Percentiles rank a stretch among this genome's conserved stretches.
Conservation (phyloP, 371 early-diverging fungal genomes). For the Rhizopus microsporus region DNA sequence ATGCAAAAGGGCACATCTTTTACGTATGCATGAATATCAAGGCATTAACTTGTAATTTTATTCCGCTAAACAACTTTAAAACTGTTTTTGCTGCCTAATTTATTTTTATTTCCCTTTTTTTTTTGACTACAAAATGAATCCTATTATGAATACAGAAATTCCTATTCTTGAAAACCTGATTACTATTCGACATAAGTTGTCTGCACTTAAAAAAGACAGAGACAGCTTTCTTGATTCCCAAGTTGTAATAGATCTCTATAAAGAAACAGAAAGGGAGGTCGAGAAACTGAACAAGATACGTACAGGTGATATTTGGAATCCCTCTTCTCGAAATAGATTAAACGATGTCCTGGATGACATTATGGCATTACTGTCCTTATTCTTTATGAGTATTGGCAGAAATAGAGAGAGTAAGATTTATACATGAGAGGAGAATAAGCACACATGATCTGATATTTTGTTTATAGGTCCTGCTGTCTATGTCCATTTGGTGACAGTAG, state of each 20-base stretch:
- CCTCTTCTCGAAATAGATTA: conserved; percentile 57
- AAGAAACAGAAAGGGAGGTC: conserved; percentile 63
- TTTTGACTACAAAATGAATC: too few species aligned
- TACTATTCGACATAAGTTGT: conserved; percentile 70
- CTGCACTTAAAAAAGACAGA: conserved; percentile 73
- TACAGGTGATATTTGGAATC: conserved; percentile 39
- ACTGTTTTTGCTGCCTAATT: too few species aligned
- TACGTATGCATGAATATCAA: too few species aligned
- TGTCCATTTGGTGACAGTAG: conserved; percentile 75
- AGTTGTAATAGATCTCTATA: conserved; percentile 60
- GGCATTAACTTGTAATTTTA: too few species aligned
- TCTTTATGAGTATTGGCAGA: conserved; percentile 79
- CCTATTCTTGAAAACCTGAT: conserved; percentile 67
- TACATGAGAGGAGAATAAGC: neutral
- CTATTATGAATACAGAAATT: conserved; percentile 43
- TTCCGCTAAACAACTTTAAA: too few species aligned
- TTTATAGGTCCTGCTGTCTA: conserved; percentile 69
- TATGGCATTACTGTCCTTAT: conserved; percentile 76
- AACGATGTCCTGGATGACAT: conserved; percentile 80
- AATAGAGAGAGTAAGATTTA: conserved; percentile 61
- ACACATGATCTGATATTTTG: neutral
- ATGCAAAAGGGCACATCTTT: too few species aligned
- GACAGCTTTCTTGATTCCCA: conserved; percentile 63
- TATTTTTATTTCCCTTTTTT: too few species aligned
- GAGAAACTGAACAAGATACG: conserved; percentile 54